Conservation (phyloP, 305 asterid genomes). For the Fraxinus sp. region DNA sequence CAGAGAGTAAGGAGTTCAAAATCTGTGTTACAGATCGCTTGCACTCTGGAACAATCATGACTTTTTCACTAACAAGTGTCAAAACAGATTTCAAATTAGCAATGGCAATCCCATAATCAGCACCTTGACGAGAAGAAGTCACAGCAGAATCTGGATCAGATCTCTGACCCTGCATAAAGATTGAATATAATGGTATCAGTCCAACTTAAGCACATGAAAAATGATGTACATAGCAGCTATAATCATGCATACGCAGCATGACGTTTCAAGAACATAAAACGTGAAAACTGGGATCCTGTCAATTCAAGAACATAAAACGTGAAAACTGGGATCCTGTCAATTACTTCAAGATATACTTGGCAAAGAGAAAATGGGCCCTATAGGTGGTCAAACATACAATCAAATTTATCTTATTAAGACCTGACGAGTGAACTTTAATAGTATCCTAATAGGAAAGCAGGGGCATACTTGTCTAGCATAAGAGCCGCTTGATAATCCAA, state of each 20-base stretch:
- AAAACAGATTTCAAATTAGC: constrained; percentile 77
- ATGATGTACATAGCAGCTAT: constrained; percentile 1
- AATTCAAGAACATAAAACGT: constrained; percentile 18
- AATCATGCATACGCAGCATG: constrained; percentile 3
- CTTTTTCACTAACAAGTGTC: constrained; percentile 78
- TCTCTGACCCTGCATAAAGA: constrained; percentile 70
- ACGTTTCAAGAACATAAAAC: constrained; percentile 19
- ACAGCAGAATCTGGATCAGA: constrained; percentile 91
- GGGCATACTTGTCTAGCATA: constrained; percentile 75
- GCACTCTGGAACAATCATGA: constrained; percentile 91
- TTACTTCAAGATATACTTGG: constrained; percentile 12
- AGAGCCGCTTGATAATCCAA: constrained; percentile 78
- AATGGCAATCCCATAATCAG: constrained; percentile 84
- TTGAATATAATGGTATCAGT: constrained; percentile 25
- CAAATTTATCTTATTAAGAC: constrained; percentile 1
- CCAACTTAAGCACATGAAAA: constrained; percentile 14
- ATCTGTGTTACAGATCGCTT: constrained; percentile 86
- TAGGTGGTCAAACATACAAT: neutral
- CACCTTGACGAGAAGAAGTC: constrained; percentile 96
- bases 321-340: constrained; percentile 3
- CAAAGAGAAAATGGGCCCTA: constrained; percentile 17
- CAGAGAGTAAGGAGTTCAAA: constrained; percentile 80
- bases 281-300: neutral
- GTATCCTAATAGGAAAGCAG: constrained; percentile 23
- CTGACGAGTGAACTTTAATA: constrained; percentile 8